Evolutionary conservation across 306 rosid genomes (phyloP).

Genomic region (Vigna radiata): DNA sequence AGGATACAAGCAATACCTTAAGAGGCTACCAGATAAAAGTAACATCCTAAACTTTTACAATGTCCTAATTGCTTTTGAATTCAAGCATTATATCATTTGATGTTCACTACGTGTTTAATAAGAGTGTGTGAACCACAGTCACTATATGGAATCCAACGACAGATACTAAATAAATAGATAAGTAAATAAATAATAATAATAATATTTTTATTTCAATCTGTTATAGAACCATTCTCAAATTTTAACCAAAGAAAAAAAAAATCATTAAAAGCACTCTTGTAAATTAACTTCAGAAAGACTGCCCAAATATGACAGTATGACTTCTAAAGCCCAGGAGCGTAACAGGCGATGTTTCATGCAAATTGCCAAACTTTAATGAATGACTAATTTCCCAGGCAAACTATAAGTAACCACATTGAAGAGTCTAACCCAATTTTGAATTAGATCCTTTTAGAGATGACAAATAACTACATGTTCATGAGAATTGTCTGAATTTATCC

Average conservation of each 20-base stretch:
- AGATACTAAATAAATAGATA: background rate
- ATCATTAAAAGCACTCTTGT: background rate
- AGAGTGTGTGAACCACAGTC: background rate
- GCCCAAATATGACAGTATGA: background rate
- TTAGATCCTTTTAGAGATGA: too few relatives aligned
- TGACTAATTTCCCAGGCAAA: slow-evolving; percentile 5
- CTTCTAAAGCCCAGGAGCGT: slow-evolving; percentile 13
- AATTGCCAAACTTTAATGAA: background rate
- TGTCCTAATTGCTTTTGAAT: slow-evolving; percentile 18
- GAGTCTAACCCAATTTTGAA: background rate
- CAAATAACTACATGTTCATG: too few relatives aligned
- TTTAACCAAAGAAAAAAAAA: slow-evolving; percentile 5
- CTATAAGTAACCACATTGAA: background rate
- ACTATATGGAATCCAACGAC: background rate
- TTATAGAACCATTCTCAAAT: background rate
- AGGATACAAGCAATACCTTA: background rate
- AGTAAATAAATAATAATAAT: background rate
- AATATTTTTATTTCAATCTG: background rate
- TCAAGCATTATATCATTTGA: slow-evolving; percentile 13
- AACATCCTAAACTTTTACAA: slow-evolving; percentile 4
- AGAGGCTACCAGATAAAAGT: slow-evolving; percentile 30
- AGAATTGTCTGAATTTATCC: too few relatives aligned
- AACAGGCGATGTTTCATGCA: background rate
- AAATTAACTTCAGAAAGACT: slow-evolving; percentile 2
- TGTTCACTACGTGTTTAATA: background rate